Conservation (phyloP, 2,329 filamentous ascomycete genomes). For the Ampelomyces quisqualis region DNA sequence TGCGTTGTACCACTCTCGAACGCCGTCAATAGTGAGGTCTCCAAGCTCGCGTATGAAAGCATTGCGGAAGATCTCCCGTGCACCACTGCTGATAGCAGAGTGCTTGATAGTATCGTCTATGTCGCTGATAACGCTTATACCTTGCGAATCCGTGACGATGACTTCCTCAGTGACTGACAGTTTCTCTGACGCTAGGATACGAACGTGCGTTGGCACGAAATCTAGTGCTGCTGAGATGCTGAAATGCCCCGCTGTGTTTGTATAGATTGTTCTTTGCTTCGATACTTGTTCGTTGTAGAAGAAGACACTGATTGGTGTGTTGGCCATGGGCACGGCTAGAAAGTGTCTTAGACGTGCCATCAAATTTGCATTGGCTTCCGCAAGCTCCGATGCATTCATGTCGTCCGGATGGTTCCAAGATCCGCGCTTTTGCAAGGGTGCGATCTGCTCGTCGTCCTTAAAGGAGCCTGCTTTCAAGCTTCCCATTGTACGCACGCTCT, state of each 20-base stretch:
- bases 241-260: conserved; percentile 89
- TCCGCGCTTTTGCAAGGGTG: conserved; percentile 49
- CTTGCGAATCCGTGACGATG: conserved; percentile 71
- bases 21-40: conserved; percentile 81
- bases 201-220: conserved; percentile 86
- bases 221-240: conserved; percentile 74
- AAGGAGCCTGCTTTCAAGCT: conserved; percentile 26
- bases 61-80: conserved; percentile 93
- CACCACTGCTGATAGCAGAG: conserved; percentile 83
- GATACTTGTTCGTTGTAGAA: conserved; percentile 88
- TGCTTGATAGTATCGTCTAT: conserved; percentile 98
- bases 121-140: conserved; percentile 92
- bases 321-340: conserved; percentile 76
- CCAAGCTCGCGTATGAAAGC: conserved; percentile 85
- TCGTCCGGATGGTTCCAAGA: conserved; percentile 57
- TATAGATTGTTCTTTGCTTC: conserved; percentile 79
- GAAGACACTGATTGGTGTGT: conserved; percentile 82
- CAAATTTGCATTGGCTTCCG: conserved; percentile 78
- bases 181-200: conserved; percentile 81
- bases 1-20: conserved; percentile 82
- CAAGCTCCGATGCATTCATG: conserved; percentile 74
- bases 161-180: conserved; percentile 80
- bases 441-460: conserved; percentile 31
- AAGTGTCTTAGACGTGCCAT: conserved; percentile 88
- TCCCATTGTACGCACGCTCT: conserved; percentile 23